Conservation (phyloP, 2,329 filamentous ascomycete species). For the Rhytidhysteron rufulum region DNA sequence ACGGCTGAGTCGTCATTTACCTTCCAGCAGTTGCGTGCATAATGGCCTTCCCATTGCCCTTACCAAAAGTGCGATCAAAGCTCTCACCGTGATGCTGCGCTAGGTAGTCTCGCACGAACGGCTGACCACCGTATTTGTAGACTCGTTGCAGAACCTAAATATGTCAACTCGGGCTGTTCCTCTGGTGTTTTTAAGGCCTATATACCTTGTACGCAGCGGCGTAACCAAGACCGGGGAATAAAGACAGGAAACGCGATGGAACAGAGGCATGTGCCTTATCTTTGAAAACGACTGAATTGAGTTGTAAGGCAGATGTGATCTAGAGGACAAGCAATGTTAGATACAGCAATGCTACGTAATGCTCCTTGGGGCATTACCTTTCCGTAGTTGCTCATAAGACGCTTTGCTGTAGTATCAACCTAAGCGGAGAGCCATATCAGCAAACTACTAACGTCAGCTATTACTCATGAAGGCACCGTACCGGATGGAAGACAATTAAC, state of each 20-base stretch:
- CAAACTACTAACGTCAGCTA: no score
- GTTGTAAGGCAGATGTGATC: slow-evolving; percentile 57
- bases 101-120: slow-evolving; percentile 88
- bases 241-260: slow-evolving; percentile 80
- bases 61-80: slow-evolving; percentile 88
- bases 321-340: slow-evolving; percentile 31
- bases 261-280: slow-evolving; percentile 71
- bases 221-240: slow-evolving; percentile 96
- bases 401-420: slow-evolving; percentile 98
- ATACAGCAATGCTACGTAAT: slow-evolving; percentile 1
- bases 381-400: slow-evolving; percentile 96
- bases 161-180: slow-evolving; percentile 10
- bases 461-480: slow-evolving; percentile 35
- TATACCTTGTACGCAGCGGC: slow-evolving; percentile 90
- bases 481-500: slow-evolving; percentile 87
- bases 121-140: slow-evolving; percentile 98
- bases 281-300: slow-evolving; percentile 93
- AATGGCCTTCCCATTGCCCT: slow-evolving; percentile 96
- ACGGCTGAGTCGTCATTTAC: slow-evolving; percentile 40
- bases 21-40: slow-evolving; percentile 95
- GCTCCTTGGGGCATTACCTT: slow-evolving; percentile 46
- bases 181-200: not conserved
- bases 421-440: no score
- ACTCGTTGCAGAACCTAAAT: slow-evolving; percentile 78
- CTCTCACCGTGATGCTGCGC: slow-evolving; percentile 71